phyloP scores from a whole-genome alignment of 1,139 yeast genomes.

The Hansenula lynferdii region DNA sequence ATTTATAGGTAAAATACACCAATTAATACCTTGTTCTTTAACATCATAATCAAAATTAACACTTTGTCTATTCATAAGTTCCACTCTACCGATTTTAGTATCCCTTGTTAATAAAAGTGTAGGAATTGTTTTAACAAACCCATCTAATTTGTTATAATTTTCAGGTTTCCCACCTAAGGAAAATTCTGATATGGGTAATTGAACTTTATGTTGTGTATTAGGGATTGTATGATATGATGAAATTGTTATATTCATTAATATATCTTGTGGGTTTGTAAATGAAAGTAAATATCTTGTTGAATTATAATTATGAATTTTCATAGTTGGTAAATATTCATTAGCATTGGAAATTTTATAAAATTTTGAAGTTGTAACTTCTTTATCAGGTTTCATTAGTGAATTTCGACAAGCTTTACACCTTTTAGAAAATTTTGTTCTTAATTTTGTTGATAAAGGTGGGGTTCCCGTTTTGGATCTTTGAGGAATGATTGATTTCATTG shows the following conservation, averaged over 20 bases:
- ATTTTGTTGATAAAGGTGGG: conserved; percentile 12
- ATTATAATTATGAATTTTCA: conserved; percentile 8
- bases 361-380: conserved; percentile 23
- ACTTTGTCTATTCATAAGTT: conserved; percentile 20
- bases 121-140: conserved; percentile 21
- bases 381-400: conserved; percentile 23
- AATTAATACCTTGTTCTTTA: conserved; percentile 16
- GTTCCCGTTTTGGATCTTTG: background rate
- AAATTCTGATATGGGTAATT: conserved; percentile 24
- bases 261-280: conserved; percentile 15
- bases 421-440: conserved; percentile 19
- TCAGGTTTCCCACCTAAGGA: conserved; percentile 18
- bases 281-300: background rate
- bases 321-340: conserved; percentile 23
- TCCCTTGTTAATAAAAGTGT: conserved; percentile 18
- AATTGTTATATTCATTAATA: conserved; percentile 11
- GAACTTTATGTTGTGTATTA: conserved; percentile 5
- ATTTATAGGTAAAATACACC: conserved; percentile 15
- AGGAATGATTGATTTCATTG: conserved; percentile 1
- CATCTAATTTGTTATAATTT: conserved; percentile 16
- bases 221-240: conserved; percentile 11
- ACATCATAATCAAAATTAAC: conserved; percentile 9
- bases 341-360: conserved; percentile 24
- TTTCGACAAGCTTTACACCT: conserved; percentile 27
- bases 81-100: conserved; percentile 24